phyloP scores from a whole-genome alignment of 768 basidiomycete genomes.

The Mrakia gelida region DNA sequence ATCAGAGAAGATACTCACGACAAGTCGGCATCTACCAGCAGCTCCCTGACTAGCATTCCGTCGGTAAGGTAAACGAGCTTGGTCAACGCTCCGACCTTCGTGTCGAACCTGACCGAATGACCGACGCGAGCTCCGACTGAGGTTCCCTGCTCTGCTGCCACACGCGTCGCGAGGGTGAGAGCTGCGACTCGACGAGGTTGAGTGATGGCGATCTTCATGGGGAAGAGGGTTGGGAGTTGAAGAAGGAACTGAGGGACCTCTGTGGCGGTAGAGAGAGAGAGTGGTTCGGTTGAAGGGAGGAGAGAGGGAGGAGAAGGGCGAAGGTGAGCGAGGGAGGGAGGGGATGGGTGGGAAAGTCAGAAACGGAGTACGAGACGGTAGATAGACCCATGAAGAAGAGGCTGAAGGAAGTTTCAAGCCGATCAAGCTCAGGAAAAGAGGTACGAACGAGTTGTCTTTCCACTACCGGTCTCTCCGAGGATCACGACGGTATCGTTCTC shows the following conservation, averaged over 20 bases:
- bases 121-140: slow-evolving; percentile 27
- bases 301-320: not conserved
- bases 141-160: slow-evolving; percentile 30
- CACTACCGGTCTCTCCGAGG: slow-evolving; percentile 31
- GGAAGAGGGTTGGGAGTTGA: not conserved
- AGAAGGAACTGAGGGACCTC: slow-evolving; percentile 33
- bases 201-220: slow-evolving; percentile 23
- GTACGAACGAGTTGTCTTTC: slow-evolving; percentile 37
- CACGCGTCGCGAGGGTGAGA: slow-evolving; percentile 22
- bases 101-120: slow-evolving; percentile 31
- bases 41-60: slow-evolving; percentile 31
- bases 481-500: slow-evolving; percentile 32
- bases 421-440: not conserved
- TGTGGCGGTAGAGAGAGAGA: not conserved
- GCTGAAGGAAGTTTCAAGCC: not conserved
- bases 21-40: slow-evolving; percentile 23
- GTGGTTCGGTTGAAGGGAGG: not conserved
- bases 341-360: too few species aligned
- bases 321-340: not conserved
- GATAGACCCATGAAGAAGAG: not conserved
- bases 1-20: not conserved
- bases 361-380: too few species aligned
- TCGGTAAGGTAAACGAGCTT: slow-evolving; percentile 27
- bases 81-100: slow-evolving; percentile 18
- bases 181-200: slow-evolving; percentile 32